A percentile compares a stretch with the other conserved stretches of the same genome.
phyloP scores from a whole-genome alignment of 805 yeast species.

The Kuraishia molischiana region DNA sequence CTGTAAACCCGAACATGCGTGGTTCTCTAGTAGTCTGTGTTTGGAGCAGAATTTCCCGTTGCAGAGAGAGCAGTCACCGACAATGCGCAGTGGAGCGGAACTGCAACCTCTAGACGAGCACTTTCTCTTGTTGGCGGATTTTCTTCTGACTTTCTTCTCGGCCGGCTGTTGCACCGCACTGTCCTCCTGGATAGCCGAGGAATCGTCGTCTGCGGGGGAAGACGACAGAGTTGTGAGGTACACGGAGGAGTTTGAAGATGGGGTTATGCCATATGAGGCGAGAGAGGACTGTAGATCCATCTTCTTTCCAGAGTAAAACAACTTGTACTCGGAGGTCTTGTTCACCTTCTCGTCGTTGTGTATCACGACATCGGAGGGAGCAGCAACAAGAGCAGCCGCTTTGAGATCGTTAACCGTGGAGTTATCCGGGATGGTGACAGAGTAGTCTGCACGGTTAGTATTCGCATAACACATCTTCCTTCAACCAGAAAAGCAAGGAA shows the following conservation, averaged over 20 bases:
- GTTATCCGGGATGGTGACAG: slow-evolving; percentile 40
- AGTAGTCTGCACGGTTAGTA: slow-evolving; percentile 20
- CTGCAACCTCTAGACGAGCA: slow-evolving; percentile 29
- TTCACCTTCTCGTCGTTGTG: slow-evolving; percentile 3
- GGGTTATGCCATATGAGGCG: slow-evolving; percentile 16
- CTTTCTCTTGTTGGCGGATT: slow-evolving; percentile 24
- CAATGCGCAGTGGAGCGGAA: slow-evolving; percentile 52
- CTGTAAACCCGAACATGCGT: slow-evolving; percentile 67
- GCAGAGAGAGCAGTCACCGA: slow-evolving; percentile 82
- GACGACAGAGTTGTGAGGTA: slow-evolving; percentile 14
- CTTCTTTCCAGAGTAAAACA: slow-evolving; percentile 23
- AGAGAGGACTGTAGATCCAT: slow-evolving; percentile 17
- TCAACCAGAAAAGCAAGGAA: not conserved
- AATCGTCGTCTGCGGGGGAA: not conserved
- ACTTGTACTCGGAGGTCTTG: slow-evolving; percentile 9
- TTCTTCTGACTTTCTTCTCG: slow-evolving; percentile 22
- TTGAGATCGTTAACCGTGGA: slow-evolving; percentile 43
- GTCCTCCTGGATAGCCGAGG: not conserved
- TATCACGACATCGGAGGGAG: slow-evolving; percentile 11
- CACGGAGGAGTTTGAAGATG: slow-evolving; percentile 16
- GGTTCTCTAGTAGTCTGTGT: slow-evolving; percentile 82
- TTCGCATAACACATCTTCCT: too few species aligned
- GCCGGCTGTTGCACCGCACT: slow-evolving; percentile 5
- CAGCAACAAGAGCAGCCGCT: slow-evolving; percentile 32
- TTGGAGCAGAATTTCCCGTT: slow-evolving; percentile 79